Conservation (phyloP, 1,139 yeast genomes). For the Suhomyces choctaworum region DNA sequence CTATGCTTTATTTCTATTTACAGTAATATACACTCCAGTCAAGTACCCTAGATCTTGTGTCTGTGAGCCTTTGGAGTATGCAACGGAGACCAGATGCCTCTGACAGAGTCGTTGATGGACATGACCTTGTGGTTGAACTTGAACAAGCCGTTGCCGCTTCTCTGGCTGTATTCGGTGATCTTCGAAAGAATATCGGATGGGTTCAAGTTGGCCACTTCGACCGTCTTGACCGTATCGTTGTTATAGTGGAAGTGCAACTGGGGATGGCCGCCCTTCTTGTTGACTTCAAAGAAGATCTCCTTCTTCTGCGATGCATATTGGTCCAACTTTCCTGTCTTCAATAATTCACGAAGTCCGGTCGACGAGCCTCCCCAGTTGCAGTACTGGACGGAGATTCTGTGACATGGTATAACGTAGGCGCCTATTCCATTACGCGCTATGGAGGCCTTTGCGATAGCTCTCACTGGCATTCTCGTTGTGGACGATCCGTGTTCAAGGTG, state of each 20-base stretch:
- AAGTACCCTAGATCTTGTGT: slow-evolving; percentile 61
- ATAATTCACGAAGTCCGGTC: slow-evolving; percentile 71
- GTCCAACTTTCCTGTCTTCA: slow-evolving; percentile 55
- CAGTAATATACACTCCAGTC: slow-evolving; percentile 46
- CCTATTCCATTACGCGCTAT: slow-evolving; percentile 79
- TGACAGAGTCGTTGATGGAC: slow-evolving; percentile 77
- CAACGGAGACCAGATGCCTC: slow-evolving; percentile 98
- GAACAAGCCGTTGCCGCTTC: slow-evolving; percentile 43
- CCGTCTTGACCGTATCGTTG: slow-evolving; percentile 33
- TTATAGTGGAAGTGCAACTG: slow-evolving; percentile 39
- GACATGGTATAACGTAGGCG: slow-evolving; percentile 74
- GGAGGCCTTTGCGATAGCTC: slow-evolving; percentile 55
- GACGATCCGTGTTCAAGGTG: no score
- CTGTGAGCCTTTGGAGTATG: slow-evolving; percentile 72
- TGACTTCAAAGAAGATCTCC: slow-evolving; percentile 68
- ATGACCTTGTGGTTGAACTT: slow-evolving; percentile 67
- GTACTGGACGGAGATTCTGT: slow-evolving; percentile 68
- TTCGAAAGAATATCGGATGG: slow-evolving; percentile 61
- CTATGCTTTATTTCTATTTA: slow-evolving; percentile 17
- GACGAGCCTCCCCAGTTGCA: slow-evolving; percentile 98
- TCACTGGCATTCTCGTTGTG: slow-evolving; percentile 40
- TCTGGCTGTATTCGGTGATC: slow-evolving; percentile 52
- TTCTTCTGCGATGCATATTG: slow-evolving; percentile 60
- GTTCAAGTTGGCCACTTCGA: slow-evolving; percentile 54
- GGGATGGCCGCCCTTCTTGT: slow-evolving; percentile 81